Conservation (phyloP, 2,329 filamentous ascomycete genomes). For the Furcasterigmium furcatum region DNA sequence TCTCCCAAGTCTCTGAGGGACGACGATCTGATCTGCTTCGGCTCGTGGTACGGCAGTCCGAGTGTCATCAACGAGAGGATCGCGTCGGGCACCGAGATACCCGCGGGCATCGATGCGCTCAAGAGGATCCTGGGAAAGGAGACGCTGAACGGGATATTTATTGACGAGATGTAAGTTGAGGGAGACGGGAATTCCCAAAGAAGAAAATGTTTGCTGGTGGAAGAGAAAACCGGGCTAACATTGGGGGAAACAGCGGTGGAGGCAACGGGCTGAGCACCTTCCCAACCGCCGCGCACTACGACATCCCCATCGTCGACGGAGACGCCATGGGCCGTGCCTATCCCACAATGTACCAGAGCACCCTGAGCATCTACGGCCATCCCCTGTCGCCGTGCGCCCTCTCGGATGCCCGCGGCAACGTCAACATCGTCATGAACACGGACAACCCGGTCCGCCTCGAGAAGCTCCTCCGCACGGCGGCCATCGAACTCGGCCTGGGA, state of each 20-base stretch:
- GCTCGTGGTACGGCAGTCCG: slow-evolving; percentile 41
- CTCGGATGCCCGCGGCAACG: slow-evolving; percentile 31
- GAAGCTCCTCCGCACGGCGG: slow-evolving; percentile 28
- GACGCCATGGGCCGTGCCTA: slow-evolving; percentile 35
- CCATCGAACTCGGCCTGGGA: slow-evolving; percentile 33
- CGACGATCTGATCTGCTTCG: slow-evolving; percentile 34
- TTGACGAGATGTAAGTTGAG: slow-evolving; percentile 32
- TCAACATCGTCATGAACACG: slow-evolving; percentile 25
- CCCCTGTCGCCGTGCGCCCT: slow-evolving; percentile 30
- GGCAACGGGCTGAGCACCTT: slow-evolving; percentile 34
- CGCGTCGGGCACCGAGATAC: slow-evolving; percentile 30
- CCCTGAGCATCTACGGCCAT: slow-evolving; percentile 33
- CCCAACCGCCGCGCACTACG: slow-evolving; percentile 26
- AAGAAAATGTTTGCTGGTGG: neutral
- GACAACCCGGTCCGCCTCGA: slow-evolving; percentile 30
- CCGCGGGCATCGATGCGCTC: slow-evolving; percentile 29
- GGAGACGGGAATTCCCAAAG: no score
- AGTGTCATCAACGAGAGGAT: slow-evolving; percentile 35
- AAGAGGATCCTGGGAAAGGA: slow-evolving; percentile 25
- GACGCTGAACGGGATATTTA: slow-evolving; percentile 27
- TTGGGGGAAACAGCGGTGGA: slow-evolving; percentile 22
- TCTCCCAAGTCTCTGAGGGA: slow-evolving; percentile 31
- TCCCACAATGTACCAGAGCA: slow-evolving; percentile 33
- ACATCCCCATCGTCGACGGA: slow-evolving; percentile 31
- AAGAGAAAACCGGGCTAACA: slow-evolving; percentile 3